A percentile compares a stretch with the other conserved stretches of the same genome.
phyloP scores from a whole-genome alignment of 176 grass and related monocot genomes.

The Oryza glumipatula region DNA sequence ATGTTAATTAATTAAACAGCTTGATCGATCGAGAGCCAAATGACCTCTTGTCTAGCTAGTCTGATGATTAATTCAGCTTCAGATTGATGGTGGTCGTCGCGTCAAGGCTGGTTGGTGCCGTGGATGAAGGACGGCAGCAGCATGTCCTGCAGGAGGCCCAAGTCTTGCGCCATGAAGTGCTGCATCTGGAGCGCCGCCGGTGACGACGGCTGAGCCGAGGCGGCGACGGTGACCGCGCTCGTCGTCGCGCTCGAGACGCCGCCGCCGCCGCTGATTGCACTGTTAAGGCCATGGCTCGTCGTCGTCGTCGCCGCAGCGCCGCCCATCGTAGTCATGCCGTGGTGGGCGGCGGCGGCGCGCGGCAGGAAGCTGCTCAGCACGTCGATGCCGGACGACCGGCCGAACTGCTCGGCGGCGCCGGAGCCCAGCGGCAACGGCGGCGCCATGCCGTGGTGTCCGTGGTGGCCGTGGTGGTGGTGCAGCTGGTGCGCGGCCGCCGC shows the following conservation, averaged over 20 bases:
- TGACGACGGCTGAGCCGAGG: neutral
- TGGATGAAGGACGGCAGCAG: slow-evolving; percentile 75
- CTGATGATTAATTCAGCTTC: slow-evolving; percentile 22
- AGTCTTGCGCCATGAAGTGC: slow-evolving; percentile 65
- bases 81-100: neutral
- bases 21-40: slow-evolving; percentile 9
- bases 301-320: neutral
- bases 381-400: slow-evolving; percentile 35
- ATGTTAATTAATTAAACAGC: slow-evolving; percentile 46
- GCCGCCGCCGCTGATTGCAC: slow-evolving; percentile 23
- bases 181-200: slow-evolving; percentile 55
- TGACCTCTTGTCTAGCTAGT: slow-evolving; percentile 46
- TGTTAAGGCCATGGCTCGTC: slow-evolving; percentile 16
- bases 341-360: neutral
- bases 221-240: neutral
- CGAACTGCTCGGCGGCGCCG: slow-evolving; percentile 22
- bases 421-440: neutral
- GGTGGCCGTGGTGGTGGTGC: slow-evolving; percentile 14
- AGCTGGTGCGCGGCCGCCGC: slow-evolving; percentile 25
- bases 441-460: slow-evolving; percentile 2
- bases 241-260: neutral
- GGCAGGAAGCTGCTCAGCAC: slow-evolving; percentile 40
- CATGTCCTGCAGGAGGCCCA: slow-evolving; percentile 91
- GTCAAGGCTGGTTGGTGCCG: slow-evolving; percentile 30
- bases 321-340: neutral